Evolutionary conservation across 306 rosid genomes (phyloP).

Genomic region (Sphenostylis stenocarpa): DNA sequence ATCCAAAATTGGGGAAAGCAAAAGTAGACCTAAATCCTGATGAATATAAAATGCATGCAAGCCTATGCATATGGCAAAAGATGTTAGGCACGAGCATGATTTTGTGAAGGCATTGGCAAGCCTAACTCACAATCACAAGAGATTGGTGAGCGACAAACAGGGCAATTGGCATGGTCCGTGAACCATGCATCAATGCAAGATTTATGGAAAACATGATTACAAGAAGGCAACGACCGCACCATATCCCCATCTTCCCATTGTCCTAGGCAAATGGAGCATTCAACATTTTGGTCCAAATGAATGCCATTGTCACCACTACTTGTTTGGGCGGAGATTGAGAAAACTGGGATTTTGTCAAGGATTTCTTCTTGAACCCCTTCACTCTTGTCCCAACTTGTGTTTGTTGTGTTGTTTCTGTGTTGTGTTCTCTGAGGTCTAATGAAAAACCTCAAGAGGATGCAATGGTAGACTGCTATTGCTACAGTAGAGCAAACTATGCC

Average conservation of each 20-base stretch:
- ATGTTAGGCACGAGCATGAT: too few relatives aligned
- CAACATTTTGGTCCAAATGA: conserved; percentile 34
- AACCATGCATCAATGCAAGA: conserved; percentile 59
- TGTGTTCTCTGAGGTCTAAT: not conserved
- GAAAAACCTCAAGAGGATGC: conserved; percentile 34
- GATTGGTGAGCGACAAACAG: conserved; percentile 47
- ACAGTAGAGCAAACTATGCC: conserved; percentile 39
- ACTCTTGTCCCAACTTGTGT: not conserved
- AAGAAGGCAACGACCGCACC: conserved; percentile 50
- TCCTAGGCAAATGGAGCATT: conserved; percentile 63
- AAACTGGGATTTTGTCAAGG: conserved; percentile 43
- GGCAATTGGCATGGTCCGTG: conserved; percentile 43
- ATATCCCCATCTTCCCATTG: conserved; percentile 41
- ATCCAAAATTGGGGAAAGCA: too few relatives aligned
- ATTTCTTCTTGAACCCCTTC: conserved; percentile 37
- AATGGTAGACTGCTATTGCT: conserved; percentile 38
- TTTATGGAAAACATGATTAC: conserved; percentile 53
- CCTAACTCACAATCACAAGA: not conserved
- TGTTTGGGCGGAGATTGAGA: conserved; percentile 25
- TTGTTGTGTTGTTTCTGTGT: not conserved
- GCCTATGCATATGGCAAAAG: too few relatives aligned
- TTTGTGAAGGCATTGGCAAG: not conserved
- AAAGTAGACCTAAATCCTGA: not conserved
- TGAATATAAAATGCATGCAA: not conserved
- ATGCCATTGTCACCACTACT: not conserved